Percentiles rank a stretch among this genome's conserved stretches.
Conservation (phyloP, 140 eudicot species). For the Anethum foeniculum region DNA sequence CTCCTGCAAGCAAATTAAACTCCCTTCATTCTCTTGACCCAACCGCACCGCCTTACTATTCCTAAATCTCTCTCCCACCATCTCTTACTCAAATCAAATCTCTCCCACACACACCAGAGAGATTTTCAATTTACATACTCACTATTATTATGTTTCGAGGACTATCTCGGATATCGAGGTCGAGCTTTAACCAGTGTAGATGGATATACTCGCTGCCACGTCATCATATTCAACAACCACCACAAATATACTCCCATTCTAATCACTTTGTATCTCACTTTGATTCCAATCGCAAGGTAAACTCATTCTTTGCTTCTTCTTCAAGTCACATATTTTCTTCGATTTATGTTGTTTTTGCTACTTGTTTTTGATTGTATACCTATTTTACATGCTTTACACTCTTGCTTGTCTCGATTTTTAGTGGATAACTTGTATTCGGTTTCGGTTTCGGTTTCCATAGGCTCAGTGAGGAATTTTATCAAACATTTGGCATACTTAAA, state of each 20-base stretch:
- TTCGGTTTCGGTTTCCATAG: neutral
- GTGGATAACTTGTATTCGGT: neutral
- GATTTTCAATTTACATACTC: neutral
- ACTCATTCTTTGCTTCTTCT: neutral
- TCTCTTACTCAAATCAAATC: neutral
- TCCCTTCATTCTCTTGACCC: too few relatives aligned
- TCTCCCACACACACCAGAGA: too few relatives aligned
- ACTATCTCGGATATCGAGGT: conserved; percentile 33
- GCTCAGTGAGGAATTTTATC: neutral
- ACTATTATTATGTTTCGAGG: conserved; percentile 31
- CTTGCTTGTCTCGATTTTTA: too few relatives aligned
- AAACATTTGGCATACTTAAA: neutral
- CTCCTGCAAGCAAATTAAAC: too few relatives aligned
- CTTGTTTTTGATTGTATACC: neutral
- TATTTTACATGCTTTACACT: neutral
- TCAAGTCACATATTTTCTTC: neutral
- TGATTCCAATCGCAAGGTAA: conserved; percentile 36
- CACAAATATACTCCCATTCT: conserved; percentile 16
- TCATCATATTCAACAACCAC: conserved; percentile 16
- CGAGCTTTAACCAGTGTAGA: conserved; percentile 35
- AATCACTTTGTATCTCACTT: conserved; percentile 24
- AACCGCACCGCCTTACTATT: neutral
- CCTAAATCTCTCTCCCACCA: neutral
- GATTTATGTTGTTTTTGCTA: neutral
- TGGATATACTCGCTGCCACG: conserved; percentile 23